Conservation (phyloP, 345 rosid genomes). For the Populus tremula region DNA sequence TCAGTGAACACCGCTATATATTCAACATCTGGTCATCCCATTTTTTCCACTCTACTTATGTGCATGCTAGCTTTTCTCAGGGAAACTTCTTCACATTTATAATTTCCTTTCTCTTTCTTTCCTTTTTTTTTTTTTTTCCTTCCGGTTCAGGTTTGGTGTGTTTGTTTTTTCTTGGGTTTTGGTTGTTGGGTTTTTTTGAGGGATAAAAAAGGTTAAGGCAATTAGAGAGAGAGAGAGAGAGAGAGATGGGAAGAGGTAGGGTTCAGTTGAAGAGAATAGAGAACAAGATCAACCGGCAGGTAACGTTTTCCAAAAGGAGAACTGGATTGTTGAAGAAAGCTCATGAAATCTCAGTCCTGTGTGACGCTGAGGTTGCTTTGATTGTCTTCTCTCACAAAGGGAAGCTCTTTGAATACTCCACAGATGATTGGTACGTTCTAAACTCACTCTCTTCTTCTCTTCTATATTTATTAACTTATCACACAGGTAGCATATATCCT, state of each 20-base stretch:
- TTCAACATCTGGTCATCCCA: neutral
- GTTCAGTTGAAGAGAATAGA: constrained; percentile 85
- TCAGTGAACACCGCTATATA: constrained; percentile 4
- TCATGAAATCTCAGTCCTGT: constrained; percentile 75
- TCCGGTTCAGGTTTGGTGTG: constrained; percentile 2
- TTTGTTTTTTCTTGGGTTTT: constrained; percentile 21
- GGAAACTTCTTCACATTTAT: neutral
- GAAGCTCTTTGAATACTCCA: constrained; percentile 69
- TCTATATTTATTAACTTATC: neutral
- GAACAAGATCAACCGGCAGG: constrained; percentile 78
- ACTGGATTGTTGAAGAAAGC: constrained; percentile 76
- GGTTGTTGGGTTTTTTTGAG: constrained; percentile 44
- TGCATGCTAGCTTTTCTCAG: constrained; percentile 23
- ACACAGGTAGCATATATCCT: neutral
- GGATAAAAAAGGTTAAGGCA: neutral
- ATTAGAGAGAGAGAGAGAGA: neutral
- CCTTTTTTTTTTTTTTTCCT: neutral
- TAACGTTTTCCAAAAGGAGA: constrained; percentile 74
- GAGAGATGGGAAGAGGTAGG: constrained; percentile 76
- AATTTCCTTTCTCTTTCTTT: neutral
- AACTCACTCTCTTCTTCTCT: neutral
- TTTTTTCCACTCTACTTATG: constrained; percentile 25
- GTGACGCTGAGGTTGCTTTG: constrained; percentile 76
- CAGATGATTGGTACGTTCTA: constrained; percentile 49
- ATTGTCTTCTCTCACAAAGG: constrained; percentile 80